Evolutionary conservation across 1,284 basidiomycete genomes (phyloP).

Genomic region (Pseudozyma tsukubaensis): DNA sequence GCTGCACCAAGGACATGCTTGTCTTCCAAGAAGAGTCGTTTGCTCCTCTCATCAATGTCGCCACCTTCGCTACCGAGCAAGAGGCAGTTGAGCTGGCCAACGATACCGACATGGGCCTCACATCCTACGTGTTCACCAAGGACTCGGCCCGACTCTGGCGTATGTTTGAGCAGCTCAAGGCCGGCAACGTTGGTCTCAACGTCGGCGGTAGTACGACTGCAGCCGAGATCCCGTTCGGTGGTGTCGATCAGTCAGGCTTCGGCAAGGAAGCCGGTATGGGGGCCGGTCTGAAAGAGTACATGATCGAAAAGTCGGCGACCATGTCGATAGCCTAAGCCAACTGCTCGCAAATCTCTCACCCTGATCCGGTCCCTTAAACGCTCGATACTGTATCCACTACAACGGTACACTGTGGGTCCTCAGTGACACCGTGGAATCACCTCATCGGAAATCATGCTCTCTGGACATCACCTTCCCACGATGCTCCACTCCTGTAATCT

Average conservation of each 20-base stretch:
- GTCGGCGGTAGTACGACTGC: conserved; percentile 62
- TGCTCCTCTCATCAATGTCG: conserved; percentile 70
- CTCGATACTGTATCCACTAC: too few species aligned
- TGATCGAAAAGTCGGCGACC: conserved; percentile 61
- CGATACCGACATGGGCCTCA: conserved; percentile 83
- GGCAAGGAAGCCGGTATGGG: conserved; percentile 71
- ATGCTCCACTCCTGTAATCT: too few species aligned
- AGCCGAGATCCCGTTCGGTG: conserved; percentile 77
- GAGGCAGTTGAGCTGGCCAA: conserved; percentile 90
- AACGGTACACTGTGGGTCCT: too few species aligned
- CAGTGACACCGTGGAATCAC: too few species aligned
- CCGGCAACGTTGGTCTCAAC: conserved; percentile 88
- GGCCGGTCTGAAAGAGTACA: conserved; percentile 82
- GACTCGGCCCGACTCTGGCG: conserved; percentile 92
- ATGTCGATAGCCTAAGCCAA: conserved; percentile 40
- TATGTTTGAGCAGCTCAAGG: conserved; percentile 92
- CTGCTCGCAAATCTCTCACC: neutral
- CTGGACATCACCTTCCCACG: too few species aligned
- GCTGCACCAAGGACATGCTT: conserved; percentile 77
- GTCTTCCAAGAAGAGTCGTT: conserved; percentile 67
- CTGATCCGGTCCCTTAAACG: neutral
- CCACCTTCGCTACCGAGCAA: conserved; percentile 89
- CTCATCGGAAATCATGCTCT: too few species aligned
- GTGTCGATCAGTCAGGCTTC: conserved; percentile 84
- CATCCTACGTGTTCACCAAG: conserved; percentile 72